Evolutionary conservation across 257 asterid species (phyloP).

Genomic region (Cordia subcordata): DNA sequence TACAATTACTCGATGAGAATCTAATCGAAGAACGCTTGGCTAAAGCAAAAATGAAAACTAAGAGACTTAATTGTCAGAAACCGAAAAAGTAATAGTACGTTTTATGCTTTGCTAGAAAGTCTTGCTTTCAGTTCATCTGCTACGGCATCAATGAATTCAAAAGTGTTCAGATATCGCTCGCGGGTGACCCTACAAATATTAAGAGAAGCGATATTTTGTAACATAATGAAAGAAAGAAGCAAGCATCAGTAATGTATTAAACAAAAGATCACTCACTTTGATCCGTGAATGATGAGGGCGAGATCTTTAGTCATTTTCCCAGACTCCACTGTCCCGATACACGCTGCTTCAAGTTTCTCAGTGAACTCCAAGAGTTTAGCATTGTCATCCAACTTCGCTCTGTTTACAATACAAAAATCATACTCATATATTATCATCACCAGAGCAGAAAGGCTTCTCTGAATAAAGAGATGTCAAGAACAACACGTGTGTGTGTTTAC

Average conservation of each 20-base stretch:
- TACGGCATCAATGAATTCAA: conserved; percentile 90
- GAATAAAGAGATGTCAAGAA: too few relatives aligned
- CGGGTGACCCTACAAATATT: conserved; percentile 56
- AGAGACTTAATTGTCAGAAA: neutral
- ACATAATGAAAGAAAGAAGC: neutral
- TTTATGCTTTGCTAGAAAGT: conserved; percentile 25
- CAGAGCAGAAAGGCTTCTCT: too few relatives aligned
- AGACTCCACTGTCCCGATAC: conserved; percentile 81
- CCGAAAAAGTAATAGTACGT: conserved; percentile 18
- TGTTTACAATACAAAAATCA: neutral
- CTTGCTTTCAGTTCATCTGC: conserved; percentile 78
- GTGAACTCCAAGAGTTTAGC: conserved; percentile 80
- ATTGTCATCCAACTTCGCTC: conserved; percentile 93
- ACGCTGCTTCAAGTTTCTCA: conserved; percentile 90
- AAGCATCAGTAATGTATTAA: neutral
- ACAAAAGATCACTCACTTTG: conserved; percentile 52
- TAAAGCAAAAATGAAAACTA: neutral
- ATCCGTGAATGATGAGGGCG: conserved; percentile 88
- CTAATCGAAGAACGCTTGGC: too few relatives aligned
- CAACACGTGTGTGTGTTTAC: too few relatives aligned
- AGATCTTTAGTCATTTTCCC: conserved; percentile 99
- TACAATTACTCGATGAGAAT: neutral
- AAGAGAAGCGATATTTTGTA: neutral
- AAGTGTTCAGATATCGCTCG: conserved; percentile 71
- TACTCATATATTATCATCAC: conserved; percentile 77